Evolutionary conservation across 2,329 filamentous ascomycete genomes (phyloP), one percentile per base, ranked within the genome.

Genomic region (Fusarium mexicanum): DNA sequence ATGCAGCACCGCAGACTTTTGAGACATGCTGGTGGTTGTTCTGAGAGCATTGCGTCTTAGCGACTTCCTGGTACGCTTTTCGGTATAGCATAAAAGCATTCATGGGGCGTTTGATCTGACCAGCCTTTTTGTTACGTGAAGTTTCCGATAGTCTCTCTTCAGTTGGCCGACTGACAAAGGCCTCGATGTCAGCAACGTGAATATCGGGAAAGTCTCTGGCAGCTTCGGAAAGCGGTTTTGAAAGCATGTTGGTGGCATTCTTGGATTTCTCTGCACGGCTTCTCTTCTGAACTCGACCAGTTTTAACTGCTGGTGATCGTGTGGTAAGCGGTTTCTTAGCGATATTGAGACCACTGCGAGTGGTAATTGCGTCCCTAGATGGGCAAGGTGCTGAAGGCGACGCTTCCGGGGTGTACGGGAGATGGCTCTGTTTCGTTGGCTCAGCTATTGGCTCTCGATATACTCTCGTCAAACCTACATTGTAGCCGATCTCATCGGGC

Each of bases 51-150:
- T 91, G 94, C 59, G 90, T 87, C 83, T 98, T 98, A 67, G 94
- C 94, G 38, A 95, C 88, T 71, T 96, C 93, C 69, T 97, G 94
- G 80, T 94, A 98, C 12, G 94, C 94, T 75, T 96, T 98, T 47
- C 96, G 92, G 82, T 99, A 99, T 58, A 99, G 87, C 93, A 99
- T 98, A 85, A 98, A 99, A 2, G 94, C 96, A 82, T 99, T 99
- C 92, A 98, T 97, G 6, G 96, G 95, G 37, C 96, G 89, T 78
- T 96, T 94, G 76, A 98, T 89, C 80, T 95, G 95, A 33, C 93
- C 93, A 41, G 91, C 85, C 77, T 91, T 94, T 65, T 91, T 89
- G 77, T 90, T 88, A 48, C 90, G 76, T 33, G 77, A 88, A 16
- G 92, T 91, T 81, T 98, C 95, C 62, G 86, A 84, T 55, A 86